Evolutionary conservation across 345 rosid species (phyloP).

Genomic region (Clausena lansium): DNA sequence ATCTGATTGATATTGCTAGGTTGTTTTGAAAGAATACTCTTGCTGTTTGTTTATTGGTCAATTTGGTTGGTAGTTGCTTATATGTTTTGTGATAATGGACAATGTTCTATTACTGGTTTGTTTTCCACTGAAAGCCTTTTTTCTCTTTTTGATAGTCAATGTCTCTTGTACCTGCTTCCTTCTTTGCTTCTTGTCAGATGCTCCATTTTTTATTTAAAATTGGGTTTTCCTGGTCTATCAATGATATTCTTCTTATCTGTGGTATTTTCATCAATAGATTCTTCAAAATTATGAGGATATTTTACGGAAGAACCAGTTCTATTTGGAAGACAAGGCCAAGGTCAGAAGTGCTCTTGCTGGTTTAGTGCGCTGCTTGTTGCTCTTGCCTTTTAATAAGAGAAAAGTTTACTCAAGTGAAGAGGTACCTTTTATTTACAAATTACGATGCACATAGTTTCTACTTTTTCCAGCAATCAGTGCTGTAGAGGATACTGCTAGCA

Average conservation of each 20-base stretch:
- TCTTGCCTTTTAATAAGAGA: constrained; percentile 50
- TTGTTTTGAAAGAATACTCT: neutral
- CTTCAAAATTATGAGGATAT: constrained; percentile 76
- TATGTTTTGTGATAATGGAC: neutral
- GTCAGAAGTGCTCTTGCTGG: constrained; percentile 70
- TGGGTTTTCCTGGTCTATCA: neutral
- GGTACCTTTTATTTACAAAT: constrained; percentile 31
- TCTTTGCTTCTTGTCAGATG: neutral
- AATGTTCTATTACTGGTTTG: neutral
- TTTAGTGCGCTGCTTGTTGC: constrained; percentile 64
- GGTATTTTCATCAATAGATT: constrained; percentile 42
- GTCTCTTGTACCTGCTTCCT: neutral
- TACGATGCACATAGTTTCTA: neutral
- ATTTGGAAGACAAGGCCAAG: constrained; percentile 68
- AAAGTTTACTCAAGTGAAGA: constrained; percentile 34
- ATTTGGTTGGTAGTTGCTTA: neutral
- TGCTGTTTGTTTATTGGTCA: neutral
- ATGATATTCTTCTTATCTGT: constrained; percentile 4
- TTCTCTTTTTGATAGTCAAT: neutral
- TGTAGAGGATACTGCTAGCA: neutral
- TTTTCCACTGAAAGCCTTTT: neutral
- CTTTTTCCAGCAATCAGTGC: neutral
- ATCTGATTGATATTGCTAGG: neutral
- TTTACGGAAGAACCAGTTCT: constrained; percentile 57
- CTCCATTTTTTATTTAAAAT: neutral